Conservation (phyloP, 768 basidiomycete genomes). For the Kwoniella pini region DNA sequence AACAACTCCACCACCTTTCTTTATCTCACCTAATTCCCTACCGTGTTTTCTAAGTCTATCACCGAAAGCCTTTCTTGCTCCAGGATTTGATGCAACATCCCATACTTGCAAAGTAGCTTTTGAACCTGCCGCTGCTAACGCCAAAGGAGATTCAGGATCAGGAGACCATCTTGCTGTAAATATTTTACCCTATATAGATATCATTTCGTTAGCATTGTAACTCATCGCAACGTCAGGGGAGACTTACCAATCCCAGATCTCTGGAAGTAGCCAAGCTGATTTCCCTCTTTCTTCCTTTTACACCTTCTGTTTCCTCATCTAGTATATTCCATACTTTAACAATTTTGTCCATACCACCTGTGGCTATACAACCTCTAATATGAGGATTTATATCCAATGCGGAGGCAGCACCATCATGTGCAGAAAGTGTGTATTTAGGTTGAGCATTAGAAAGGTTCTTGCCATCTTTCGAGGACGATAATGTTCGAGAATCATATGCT, state of each 20-base stretch:
- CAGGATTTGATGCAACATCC: constrained; percentile 84
- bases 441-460: constrained; percentile 65
- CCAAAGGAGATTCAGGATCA: constrained; percentile 76
- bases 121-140: constrained; percentile 89
- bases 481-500: constrained; percentile 83
- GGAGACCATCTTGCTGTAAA: constrained; percentile 91
- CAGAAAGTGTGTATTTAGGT: constrained; percentile 75
- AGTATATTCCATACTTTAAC: constrained; percentile 93
- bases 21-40: constrained; percentile 58
- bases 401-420: constrained; percentile 87
- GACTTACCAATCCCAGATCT: constrained; percentile 81
- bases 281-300: constrained; percentile 44
- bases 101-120: constrained; percentile 92
- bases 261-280: constrained; percentile 55
- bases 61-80: constrained; percentile 79
- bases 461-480: constrained; percentile 60
- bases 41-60: constrained; percentile 75
- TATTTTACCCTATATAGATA: constrained; percentile 76
- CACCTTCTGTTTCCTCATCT: constrained; percentile 58
- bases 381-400: constrained; percentile 88
- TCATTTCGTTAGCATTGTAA: neutral
- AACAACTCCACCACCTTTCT: constrained; percentile 52
- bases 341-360: constrained; percentile 87
- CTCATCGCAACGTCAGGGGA: constrained; percentile 30
- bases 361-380: constrained; percentile 84